These are phyloP conservation scores for Trypanosoma caninum DNA, from an alignment of 208 protist genomes.

Conservation along the genomic window DNA sequence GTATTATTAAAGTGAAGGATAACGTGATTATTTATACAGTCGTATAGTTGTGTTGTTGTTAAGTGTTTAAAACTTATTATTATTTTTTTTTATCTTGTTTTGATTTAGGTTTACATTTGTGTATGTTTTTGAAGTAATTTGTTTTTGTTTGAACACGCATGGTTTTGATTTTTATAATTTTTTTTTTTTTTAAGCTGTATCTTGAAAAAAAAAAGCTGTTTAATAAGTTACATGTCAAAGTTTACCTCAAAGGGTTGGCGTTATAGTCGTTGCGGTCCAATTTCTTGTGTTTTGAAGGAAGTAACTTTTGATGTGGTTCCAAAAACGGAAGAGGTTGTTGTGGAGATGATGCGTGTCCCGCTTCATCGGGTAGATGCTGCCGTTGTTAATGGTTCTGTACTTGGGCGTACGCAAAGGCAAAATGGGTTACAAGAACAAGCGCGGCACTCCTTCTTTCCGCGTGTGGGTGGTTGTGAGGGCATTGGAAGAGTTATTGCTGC, in stretches of 20 bases:
- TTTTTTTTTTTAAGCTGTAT: constrained; percentile 12
- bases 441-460: constrained; percentile 31
- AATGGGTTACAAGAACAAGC: too few species aligned
- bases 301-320: constrained; percentile 50
- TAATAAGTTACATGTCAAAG: constrained; percentile 39
- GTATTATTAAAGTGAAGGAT: constrained; percentile 27
- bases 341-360: constrained; percentile 55
- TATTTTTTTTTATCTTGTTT: too few species aligned
- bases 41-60: constrained; percentile 8
- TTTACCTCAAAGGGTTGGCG: constrained; percentile 59
- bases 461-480: constrained; percentile 65
- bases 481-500: constrained; percentile 47
- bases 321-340: constrained; percentile 47
- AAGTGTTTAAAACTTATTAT: too few species aligned
- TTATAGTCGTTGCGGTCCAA: constrained; percentile 60
- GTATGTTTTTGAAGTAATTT: constrained; percentile 1
- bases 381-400: constrained; percentile 64
- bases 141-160: background rate
- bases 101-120: background rate
- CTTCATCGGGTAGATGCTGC: constrained; percentile 67
- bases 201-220: background rate
- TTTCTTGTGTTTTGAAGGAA: constrained; percentile 41
- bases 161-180: constrained; percentile 10
- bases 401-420: too few species aligned
- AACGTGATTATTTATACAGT: constrained; percentile 29